Base-by-base conservation (phyloP, 495 filamentous ascomycete species). In the Penicillium chermesinum region DNA sequence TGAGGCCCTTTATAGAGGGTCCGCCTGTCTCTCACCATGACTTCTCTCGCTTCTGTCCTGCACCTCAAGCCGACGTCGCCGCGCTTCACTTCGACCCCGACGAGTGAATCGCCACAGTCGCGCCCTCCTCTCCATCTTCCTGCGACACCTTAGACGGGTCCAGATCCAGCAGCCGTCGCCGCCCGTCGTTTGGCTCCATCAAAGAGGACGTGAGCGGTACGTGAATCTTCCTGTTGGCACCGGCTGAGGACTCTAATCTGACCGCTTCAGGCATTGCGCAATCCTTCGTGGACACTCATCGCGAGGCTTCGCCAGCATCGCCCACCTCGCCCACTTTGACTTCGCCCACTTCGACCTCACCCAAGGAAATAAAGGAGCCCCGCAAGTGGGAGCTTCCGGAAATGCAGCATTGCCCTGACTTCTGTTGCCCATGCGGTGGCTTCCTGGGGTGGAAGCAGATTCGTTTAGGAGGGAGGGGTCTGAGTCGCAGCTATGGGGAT, bases 381-480 rank as follows among this genome's bases (percentile, higher is more conserved):
- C 74, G 77, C 25, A 76, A 76, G 40, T 68, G 64, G 9, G 53
- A 58, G 14, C 38, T 33, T 22, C 52, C 48, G 39, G 66, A 57
- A 25, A 71, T 67, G 63, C 71, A 69, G 54, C 72, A 59, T 58
- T 71, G 70, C 56, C 80, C 64, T 53, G 77, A 73, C 40, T 86
- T 81, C 57, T 85, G 83, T 70, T 84, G 83, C 55, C 85, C 83
- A 6, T 85, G 84, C 57, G 82, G 85, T 52, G 76, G 77, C 49
- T 87, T 86, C 53, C 66, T 77, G 49, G 84, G 83, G 36, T 87
- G 84, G 85, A 88, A 86, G 67, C 75, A 80, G 58, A 84, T 87
- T 54, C 74, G 75, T 32, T 67, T 85, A 30, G 76, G 75, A 41
- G 84, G 84, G 9, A 82, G 76, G 56, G 75, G 78, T 53, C 72